Percentiles rank a stretch among this genome's conserved stretches.
Evolutionary conservation across 2,329 filamentous ascomycete genomes (phyloP).

Genomic region (Leptoxyphium fumago): DNA sequence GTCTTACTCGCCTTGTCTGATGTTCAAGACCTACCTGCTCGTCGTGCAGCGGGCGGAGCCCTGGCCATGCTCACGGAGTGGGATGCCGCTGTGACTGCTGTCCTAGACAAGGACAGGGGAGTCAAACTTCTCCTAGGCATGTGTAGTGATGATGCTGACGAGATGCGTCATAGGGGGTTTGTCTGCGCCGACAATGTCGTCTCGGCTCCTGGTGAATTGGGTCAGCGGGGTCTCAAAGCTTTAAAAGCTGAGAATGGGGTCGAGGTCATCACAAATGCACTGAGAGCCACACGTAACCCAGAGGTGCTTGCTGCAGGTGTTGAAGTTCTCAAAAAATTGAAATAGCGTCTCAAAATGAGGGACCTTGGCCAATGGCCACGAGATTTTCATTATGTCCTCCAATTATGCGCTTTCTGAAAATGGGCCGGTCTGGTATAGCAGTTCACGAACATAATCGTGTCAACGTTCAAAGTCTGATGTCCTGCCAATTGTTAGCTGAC

Average conservation of each 20-base stretch:
- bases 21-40: slow-evolving; percentile 63
- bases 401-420: no score
- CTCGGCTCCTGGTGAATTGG: slow-evolving; percentile 49
- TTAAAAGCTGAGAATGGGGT: slow-evolving; percentile 44
- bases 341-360: background rate
- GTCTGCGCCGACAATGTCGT: slow-evolving; percentile 53
- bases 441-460: no score
- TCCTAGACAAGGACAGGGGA: slow-evolving; percentile 57
- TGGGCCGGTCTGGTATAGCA: no score
- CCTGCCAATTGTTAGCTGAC: no score
- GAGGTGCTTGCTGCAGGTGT: slow-evolving; percentile 59
- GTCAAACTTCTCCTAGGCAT: slow-evolving; percentile 66
- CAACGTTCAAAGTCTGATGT: no score
- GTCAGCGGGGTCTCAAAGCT: slow-evolving; percentile 43
- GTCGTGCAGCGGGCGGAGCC: slow-evolving; percentile 75
- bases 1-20: slow-evolving; percentile 79
- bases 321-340: slow-evolving; percentile 50
- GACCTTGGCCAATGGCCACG: no score
- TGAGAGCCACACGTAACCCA: slow-evolving; percentile 52
- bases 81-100: slow-evolving; percentile 55
- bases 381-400: no score
- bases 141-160: slow-evolving; percentile 55
- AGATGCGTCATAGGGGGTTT: slow-evolving; percentile 55
- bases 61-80: slow-evolving; percentile 71
- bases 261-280: slow-evolving; percentile 51